Evolutionary conservation across 192 early-diverging fungal species (phyloP), one percentile per base, ranked within the genome.

Genomic region (Umbelopsis vinacea): DNA sequence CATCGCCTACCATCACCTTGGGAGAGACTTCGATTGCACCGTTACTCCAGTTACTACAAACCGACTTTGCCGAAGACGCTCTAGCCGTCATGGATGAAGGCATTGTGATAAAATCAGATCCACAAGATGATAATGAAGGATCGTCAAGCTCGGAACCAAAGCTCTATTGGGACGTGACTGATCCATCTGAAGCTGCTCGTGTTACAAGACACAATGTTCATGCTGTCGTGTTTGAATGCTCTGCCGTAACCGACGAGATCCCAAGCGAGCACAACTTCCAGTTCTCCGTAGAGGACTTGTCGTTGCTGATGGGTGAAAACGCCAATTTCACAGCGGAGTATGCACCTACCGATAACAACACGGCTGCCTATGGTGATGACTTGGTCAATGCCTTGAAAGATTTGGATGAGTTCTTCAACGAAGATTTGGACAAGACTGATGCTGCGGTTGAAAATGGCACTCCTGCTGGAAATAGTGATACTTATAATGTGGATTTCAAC

Each of bases 81-180:
- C 74, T 93, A 19, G 77, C 85, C n/a, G 92, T 95, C 5, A 71
- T 96, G 60, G 93, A 95, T 67, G 84, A 86, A 52, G 79, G 84
- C 21, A 89, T 90, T 22, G 63, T 71, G 19, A 81, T 81, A 0
- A 37, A 66, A 54, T 53, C 26, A 8, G 71, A 66, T 14, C 23
- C 67, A 43, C 66, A 71, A 38, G 66, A 82, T 17, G 66, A 54
- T 10, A 67, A 69, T n/a, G 52, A 35, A 19, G 26, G 37, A 8
- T 72, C 67, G 40, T 68, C 57, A 53, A 11, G 69, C 60, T 10
- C 72, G 0, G 72, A 67, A 12, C 74, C 47, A 12, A 77, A 81
- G 10, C 29, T 71, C 21, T 71, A 76, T 8, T 84, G 81, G 77
- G 69, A 73, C 15, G 69, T 76, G 15, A 69, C 71, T 54, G 74